Base-by-base conservation (phyloP, 345 rosid species). In the Murraya paniculata region DNA sequence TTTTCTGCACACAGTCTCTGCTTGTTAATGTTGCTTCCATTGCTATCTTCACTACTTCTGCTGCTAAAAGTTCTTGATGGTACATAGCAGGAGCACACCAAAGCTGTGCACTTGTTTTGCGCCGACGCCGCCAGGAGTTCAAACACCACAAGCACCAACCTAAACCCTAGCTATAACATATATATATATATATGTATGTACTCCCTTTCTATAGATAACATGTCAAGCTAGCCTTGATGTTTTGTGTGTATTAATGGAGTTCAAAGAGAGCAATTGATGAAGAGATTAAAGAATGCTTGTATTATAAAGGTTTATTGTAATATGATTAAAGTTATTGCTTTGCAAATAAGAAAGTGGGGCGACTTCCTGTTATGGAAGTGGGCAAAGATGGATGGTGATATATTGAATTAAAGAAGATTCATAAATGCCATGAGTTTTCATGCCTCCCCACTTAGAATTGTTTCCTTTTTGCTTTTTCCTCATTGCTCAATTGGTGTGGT, bases 31-130 rank as follows among this genome's bases (percentile, higher is more conserved):
- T 64, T 72, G 30, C 65, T 22, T 67, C 68, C 61, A 74, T 21
- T 78, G 57, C 61, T 79, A 10, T 72, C 81, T 58, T 84, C 81
- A 33, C 78, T 75, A 45, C 50, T 45, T 71, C 60, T 78, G 79
- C 22, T 50, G 71, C 60, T 59, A 53, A 64, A 79, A 81, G 73
- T 84, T 61, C 74, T 81, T 21, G 93, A 82, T 9, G 91, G 87
- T 31, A 82, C 89, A 86, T 89, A 89, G 87, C 95, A 92, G 77
- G 95, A 86, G 87, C 91, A 87, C 84, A 91, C 92, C 67, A 88
- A 78, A 82, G 89, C 84, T 39, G 89, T 87, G 91, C 95, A 91
- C 86, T 81, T 81, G 73, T 82, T 89, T 82, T 86, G 88, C 77
- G 84, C 87, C 75, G 90, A 73, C 82, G 89, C 87, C 90, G 92